Base-by-base conservation (phyloP, 306 rosid species). In the Lathyrus aphaca region DNA sequence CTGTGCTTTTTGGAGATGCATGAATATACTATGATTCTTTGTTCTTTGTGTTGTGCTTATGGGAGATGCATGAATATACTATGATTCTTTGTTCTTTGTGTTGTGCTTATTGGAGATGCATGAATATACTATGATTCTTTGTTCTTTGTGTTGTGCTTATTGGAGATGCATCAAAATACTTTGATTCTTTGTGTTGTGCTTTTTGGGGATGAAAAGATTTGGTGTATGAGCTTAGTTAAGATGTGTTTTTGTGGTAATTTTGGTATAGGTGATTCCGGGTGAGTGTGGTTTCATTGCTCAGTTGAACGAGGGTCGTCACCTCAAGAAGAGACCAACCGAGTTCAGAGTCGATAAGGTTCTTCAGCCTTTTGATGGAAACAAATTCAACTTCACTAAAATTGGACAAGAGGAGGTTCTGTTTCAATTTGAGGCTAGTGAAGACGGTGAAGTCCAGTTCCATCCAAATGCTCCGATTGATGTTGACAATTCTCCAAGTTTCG, bases 241-340 rank as follows among this genome's bases (percentile, higher is more conserved):
- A 57, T 61, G 72, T 58, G 43, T 69, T 74, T 57, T 59, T 56
- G 66, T 38, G 71, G 32, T 56, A 46, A 63, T 9, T 68, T 72
- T 42, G 57, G 48, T 81, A 70, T 77, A 93, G 98, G 92, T 90
- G 66, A 94, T 91, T 77, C 92, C 91, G 10, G 99, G 99, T 21
- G 78, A 83, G 61, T 75, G 69, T 66, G 97, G 99, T 53, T 92
- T 92, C 84, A 76, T 92, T 15, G 98, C 98, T 42, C 98, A 92
- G 88, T 89, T 92, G 74, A 92, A 92, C 0, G 96, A 92, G 86
- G 98, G 98, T 25, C 98, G 98, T 55, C 98, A 92, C 79, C 89
- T 89, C 69, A 92, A 89, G 95, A 92, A 92, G 86, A 81, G 98
- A 43, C 98, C 98, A 32, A 92, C 98, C 0, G 98, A 92, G 75